Percentiles rank a stretch among this genome's conserved stretches.
Evolutionary conservation across 2,329 filamentous ascomycete genomes (phyloP).

Genomic region (Colletotrichum salicis): DNA sequence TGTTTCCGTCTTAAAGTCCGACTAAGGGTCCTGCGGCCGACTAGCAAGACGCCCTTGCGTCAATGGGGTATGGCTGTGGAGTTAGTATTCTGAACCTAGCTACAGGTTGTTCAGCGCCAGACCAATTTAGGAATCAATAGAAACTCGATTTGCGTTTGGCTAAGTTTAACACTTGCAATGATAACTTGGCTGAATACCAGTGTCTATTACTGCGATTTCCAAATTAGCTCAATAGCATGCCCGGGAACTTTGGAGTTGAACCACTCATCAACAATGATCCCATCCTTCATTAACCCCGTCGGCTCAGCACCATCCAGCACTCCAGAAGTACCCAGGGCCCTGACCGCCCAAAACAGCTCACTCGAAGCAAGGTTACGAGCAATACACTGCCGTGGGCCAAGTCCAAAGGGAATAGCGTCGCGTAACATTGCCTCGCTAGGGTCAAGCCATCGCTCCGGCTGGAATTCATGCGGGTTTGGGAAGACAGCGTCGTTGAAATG

Average conservation of each 20-base stretch:
- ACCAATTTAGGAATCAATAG: too few relatives aligned
- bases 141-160: too few relatives aligned
- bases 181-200: background rate
- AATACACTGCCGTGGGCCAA: conserved; percentile 3
- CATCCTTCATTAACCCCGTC: background rate
- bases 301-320: background rate
- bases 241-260: conserved; percentile 7
- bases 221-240: background rate
- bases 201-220: background rate
- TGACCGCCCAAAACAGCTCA: conserved; percentile 9
- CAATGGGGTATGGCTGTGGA: too few relatives aligned
- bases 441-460: background rate
- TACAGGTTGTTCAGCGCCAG: too few relatives aligned
- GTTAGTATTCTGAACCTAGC: too few relatives aligned
- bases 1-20: too few relatives aligned
- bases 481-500: background rate
- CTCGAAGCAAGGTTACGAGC: conserved; percentile 10
- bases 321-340: background rate
- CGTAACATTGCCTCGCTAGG: conserved; percentile 1
- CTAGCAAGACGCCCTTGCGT: too few relatives aligned
- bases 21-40: too few relatives aligned
- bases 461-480: background rate
- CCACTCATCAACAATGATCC: conserved; percentile 7
- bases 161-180: background rate
- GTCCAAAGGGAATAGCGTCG: background rate